A percentile compares a stretch with the other conserved stretches of the same genome.
Evolutionary conservation across 2,329 filamentous ascomycete species (phyloP).

Genomic region (Plectosphaerella sp.): DNA sequence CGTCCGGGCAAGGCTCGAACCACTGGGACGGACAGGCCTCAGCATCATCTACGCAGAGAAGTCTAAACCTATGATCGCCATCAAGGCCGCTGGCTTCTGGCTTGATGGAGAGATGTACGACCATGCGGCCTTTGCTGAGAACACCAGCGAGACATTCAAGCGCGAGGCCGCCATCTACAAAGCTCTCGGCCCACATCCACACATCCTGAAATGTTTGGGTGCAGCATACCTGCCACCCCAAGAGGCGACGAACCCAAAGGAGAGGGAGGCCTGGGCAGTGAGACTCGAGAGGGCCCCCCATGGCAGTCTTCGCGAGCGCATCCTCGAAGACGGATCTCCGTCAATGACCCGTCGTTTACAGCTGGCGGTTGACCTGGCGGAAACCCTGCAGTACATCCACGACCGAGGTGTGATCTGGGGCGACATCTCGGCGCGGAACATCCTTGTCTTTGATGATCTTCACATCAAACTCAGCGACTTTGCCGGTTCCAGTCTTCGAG

Average conservation of each 20-base stretch:
- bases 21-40: neutral
- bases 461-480: slow-evolving; percentile 2
- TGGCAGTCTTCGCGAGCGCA: neutral
- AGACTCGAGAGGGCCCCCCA: neutral
- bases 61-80: too few species aligned
- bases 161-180: neutral
- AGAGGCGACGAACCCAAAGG: neutral
- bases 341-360: neutral
- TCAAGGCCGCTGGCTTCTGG: too few species aligned
- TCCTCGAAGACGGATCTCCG: neutral
- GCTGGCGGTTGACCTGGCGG: neutral
- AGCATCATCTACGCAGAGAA: neutral
- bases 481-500: neutral
- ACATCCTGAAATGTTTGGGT: neutral
- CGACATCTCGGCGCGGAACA: slow-evolving; percentile 1
- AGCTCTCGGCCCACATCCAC: neutral
- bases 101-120: too few species aligned
- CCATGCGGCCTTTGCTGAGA: too few species aligned
- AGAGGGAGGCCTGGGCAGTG: slow-evolving; percentile 1
- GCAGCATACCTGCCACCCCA: neutral
- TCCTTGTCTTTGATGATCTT: slow-evolving; percentile 1
- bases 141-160: too few species aligned
- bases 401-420: slow-evolving; percentile 1
- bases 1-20: neutral
- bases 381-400: neutral